Conservation (phyloP, 768 basidiomycete species). For the Kwoniella sp. region DNA sequence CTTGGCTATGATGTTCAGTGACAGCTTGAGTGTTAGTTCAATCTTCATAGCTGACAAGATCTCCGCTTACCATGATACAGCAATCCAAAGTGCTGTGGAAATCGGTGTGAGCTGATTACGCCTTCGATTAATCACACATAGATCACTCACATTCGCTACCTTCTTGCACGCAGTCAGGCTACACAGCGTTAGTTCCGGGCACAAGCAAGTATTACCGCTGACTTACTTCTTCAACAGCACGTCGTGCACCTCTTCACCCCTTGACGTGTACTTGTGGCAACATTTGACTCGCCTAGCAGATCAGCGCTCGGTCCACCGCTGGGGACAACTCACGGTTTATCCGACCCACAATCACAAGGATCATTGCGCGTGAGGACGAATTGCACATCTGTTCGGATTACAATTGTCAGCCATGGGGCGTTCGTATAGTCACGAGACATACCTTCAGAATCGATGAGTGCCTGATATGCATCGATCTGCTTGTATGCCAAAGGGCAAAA, state of each 20-base stretch:
- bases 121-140: neutral
- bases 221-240: constrained; percentile 66
- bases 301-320: neutral
- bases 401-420: neutral
- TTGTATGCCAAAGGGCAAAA: constrained; percentile 81
- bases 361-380: constrained; percentile 73
- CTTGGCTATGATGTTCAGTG: constrained; percentile 59
- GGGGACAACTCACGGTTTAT: constrained; percentile 62
- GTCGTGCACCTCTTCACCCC: constrained; percentile 52
- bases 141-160: constrained; percentile 42
- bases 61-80: constrained; percentile 71
- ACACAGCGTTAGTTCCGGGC: neutral
- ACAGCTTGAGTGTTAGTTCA: neutral
- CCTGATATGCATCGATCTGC: constrained; percentile 75
- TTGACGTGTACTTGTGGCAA: constrained; percentile 60
- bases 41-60: neutral
- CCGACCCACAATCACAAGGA: constrained; percentile 70
- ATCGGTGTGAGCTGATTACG: no score
- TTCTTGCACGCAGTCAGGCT: constrained; percentile 44
- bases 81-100: constrained; percentile 71
- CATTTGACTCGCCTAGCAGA: constrained; percentile 65
- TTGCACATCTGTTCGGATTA: constrained; percentile 61
- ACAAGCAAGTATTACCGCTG: no score
- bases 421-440: constrained; percentile 5
- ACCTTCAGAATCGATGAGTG: constrained; percentile 65